Evolutionary conservation across 2,329 filamentous ascomycete genomes (phyloP).

Genomic region (Byssothecium circinans): DNA sequence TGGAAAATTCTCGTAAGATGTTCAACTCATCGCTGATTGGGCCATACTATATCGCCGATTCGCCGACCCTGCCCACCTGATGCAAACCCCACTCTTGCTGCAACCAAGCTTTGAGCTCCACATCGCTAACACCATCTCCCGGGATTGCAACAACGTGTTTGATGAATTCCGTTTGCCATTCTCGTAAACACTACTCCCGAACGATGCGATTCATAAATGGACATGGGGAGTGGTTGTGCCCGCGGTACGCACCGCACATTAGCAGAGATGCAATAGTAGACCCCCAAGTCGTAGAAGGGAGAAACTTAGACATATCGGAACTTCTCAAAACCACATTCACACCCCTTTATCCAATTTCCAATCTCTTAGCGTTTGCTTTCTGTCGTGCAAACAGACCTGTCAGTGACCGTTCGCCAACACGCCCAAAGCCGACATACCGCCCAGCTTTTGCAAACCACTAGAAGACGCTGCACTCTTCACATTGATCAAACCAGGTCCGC

Average conservation of each 20-base stretch:
- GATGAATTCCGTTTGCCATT: too few relatives aligned
- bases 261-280: constrained; percentile 34
- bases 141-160: too few relatives aligned
- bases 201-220: constrained; percentile 15
- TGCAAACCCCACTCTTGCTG: constrained; percentile 1
- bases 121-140: too few relatives aligned
- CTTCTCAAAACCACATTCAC: background rate
- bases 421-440: constrained; percentile 34
- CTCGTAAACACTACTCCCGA: constrained; percentile 26
- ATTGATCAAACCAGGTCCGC: constrained; percentile 35
- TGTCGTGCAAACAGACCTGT: background rate
- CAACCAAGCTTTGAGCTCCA: too few relatives aligned
- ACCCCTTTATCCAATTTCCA: background rate
- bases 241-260: constrained; percentile 9
- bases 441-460: constrained; percentile 34
- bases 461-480: constrained; percentile 38
- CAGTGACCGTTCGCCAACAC: constrained; percentile 20
- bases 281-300: constrained; percentile 17
- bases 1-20: background rate
- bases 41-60: background rate
- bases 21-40: background rate
- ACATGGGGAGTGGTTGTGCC: constrained; percentile 9
- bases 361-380: background rate
- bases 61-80: background rate
- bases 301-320: background rate